A percentile compares a stretch with the other conserved stretches of the same genome.
These are phyloP conservation scores for Penicillium pancosmium DNA, from an alignment of 495 filamentous ascomycete species.

Conservation along the genomic window DNA sequence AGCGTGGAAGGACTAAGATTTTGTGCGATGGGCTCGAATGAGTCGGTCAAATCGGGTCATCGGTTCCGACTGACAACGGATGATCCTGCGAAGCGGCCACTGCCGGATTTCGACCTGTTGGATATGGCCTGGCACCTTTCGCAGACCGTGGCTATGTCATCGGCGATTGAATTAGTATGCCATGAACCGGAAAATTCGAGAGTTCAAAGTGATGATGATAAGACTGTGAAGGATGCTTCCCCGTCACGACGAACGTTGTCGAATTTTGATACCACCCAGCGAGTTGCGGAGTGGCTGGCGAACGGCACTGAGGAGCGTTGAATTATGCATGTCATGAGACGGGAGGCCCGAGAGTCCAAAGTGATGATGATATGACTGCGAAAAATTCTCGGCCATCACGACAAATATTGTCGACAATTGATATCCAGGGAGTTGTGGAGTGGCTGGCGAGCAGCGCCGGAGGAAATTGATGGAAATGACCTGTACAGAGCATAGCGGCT, in stretches of 20 bases:
- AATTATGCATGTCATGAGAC: not conserved
- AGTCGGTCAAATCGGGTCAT: constrained; percentile 14
- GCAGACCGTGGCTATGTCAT: constrained; percentile 15
- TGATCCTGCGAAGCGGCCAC: constrained; percentile 11
- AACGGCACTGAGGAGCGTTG: not conserved
- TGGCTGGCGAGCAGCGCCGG: not conserved
- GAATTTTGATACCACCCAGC: not conserved
- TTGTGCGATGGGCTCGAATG: not conserved
- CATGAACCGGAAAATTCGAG: not conserved
- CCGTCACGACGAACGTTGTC: not conserved
- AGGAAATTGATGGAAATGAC: not conserved
- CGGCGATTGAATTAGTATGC: constrained; percentile 2
- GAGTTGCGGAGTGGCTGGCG: not conserved
- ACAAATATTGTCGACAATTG: not conserved
- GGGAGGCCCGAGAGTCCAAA: not conserved
- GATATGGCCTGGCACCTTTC: constrained; percentile 21
- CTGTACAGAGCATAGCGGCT: not conserved
- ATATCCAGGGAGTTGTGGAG: not conserved
- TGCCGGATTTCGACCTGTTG: constrained; percentile 18
- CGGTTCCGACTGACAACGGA: constrained; percentile 13
- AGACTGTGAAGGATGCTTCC: not conserved
- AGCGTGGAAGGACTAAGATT: constrained; percentile 6
- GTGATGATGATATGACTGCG: not conserved
- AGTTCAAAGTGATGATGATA: not conserved
- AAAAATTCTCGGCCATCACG: not conserved